Evolutionary conservation across 2,329 filamentous ascomycete species (phyloP), one percentile per base, ranked within the genome.

Genomic region (Nigrospora osmanthi): DNA sequence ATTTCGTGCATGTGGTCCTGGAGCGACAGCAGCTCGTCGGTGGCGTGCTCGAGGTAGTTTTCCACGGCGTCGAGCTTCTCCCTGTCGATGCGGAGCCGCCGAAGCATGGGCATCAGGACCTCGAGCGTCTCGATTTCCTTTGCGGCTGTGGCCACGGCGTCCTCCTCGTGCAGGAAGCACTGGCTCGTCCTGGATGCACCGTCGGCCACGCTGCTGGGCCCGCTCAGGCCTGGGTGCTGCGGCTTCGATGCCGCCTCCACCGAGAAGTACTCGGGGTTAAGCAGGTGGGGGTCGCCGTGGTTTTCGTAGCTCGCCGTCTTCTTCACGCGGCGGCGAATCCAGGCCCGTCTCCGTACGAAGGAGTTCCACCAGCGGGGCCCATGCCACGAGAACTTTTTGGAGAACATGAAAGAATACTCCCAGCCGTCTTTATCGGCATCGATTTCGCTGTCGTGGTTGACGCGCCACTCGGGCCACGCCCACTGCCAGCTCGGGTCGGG

Each of bases 401-500:
- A 71, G 60, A 97, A 98, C 52, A 87, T 84, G 61, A 96, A 89
- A 14, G 88, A 93, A 65, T 98, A 98, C 61, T 95, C 85, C 93
- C 93, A 98, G 4, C 93, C 93, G 50, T 91, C 87, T 50, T 91
- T 85, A 57, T 97, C 93, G 34, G 65, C 55, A 19, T 58, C 44
- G 11, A 87, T 81, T 47, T 85, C 84, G 3, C 85, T 78, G 70
- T 91, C 88, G 76, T 88, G 70, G 47, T 79, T 75, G 53, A 85
- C 58, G 28, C 69, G 72, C 81, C 81, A 85, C 42, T 80, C 78
- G 2, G 78, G 72, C 79, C 80, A 84, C 2, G 69, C 81, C 93
- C 93, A 98, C 60, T 88, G 82, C 93, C 93, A 98, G 50, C 84
- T 88, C 6, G 93, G 93, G 60, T 98, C 93, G 0, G 93, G 93